Evolutionary conservation across 2,329 filamentous ascomycete genomes (phyloP), one percentile per base, ranked within the genome.

Genomic region (Sphaerostilbella broomeana): DNA sequence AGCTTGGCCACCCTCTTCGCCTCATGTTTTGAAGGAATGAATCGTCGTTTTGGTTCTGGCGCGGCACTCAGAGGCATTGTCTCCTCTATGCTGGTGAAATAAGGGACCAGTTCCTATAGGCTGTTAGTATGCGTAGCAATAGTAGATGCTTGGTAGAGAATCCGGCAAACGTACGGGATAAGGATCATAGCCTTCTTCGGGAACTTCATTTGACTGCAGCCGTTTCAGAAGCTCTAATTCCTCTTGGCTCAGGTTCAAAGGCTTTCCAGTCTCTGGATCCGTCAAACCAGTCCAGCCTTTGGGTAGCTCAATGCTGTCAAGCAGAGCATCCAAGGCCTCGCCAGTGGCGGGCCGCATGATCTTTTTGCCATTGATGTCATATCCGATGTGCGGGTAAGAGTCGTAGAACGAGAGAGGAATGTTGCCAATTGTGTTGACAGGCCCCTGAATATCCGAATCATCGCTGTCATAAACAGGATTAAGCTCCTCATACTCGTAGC

Each of bases 351-450:
- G 92, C 37, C 92, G 84, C 81, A 95, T 86, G 48, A 98, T 95
- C 63, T 86, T 94, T 75, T 94, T 95, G 62, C 92, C 92, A 62
- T 98, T 94, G 68, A 98, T 97, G 55, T 95, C 86, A 65, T 98
- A 98, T 44, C 92, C 92, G 58, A 98, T 95, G 60, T 98, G 92
- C 35, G 92, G 92, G 59, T 95, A 98, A 24, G 86, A 84, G 61
- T 98, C 92, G 69, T 98, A 98, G 65, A 95, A 97, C 3, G 85
- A 84, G 35, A 97, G 69, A 5, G 89, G 86, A 44, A 98, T 98
- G 58, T 97, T 74, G 51, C 92, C 94, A 54, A 98, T 95, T 0
- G 92, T 97, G 65, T 98, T 98, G 36, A 72, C 73, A 19, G 81
- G 77, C 40, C 78, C 83, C 46, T 84, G 79, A 4, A 81, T 82